Evolutionary conservation across 1,284 basidiomycete species (phyloP).

Genomic region (Pseudozyma tsukubaensis): DNA sequence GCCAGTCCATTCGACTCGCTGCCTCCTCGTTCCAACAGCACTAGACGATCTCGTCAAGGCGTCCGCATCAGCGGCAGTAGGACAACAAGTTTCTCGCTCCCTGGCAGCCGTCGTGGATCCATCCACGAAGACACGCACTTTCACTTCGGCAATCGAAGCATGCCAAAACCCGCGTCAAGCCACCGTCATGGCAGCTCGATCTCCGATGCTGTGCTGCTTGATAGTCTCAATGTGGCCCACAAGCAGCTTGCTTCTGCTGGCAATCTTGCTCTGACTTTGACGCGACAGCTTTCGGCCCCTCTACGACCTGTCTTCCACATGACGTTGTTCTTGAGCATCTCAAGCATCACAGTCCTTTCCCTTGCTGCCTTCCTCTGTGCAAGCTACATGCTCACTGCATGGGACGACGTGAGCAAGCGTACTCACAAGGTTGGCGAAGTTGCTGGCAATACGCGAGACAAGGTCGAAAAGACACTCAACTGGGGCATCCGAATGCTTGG

Average conservation of each 20-base stretch:
- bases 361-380: slow-evolving; percentile 52
- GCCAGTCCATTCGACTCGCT: slow-evolving; percentile 32
- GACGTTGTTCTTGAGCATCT: slow-evolving; percentile 58
- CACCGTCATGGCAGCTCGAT: slow-evolving; percentile 34
- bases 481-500: slow-evolving; percentile 53
- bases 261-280: slow-evolving; percentile 55
- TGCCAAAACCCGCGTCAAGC: neutral
- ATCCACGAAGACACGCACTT: slow-evolving; percentile 32
- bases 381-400: slow-evolving; percentile 56
- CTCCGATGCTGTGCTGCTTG: slow-evolving; percentile 45
- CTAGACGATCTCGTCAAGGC: slow-evolving; percentile 32
- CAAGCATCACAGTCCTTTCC: slow-evolving; percentile 54
- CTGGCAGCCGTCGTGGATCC: slow-evolving; percentile 48
- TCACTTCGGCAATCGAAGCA: slow-evolving; percentile 1
- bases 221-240: slow-evolving; percentile 54
- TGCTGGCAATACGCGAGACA: slow-evolving; percentile 34
- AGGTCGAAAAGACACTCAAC: slow-evolving; percentile 36
- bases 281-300: slow-evolving; percentile 55
- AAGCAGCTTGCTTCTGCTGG: slow-evolving; percentile 56
- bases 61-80: slow-evolving; percentile 24
- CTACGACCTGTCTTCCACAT: slow-evolving; percentile 57
- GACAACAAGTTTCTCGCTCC: slow-evolving; percentile 45
- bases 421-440: slow-evolving; percentile 39
- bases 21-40: slow-evolving; percentile 45
- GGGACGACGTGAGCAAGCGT: slow-evolving; percentile 54